phyloP scores from a whole-genome alignment of 129 eudicot species.

The Lactuca sativa region DNA sequence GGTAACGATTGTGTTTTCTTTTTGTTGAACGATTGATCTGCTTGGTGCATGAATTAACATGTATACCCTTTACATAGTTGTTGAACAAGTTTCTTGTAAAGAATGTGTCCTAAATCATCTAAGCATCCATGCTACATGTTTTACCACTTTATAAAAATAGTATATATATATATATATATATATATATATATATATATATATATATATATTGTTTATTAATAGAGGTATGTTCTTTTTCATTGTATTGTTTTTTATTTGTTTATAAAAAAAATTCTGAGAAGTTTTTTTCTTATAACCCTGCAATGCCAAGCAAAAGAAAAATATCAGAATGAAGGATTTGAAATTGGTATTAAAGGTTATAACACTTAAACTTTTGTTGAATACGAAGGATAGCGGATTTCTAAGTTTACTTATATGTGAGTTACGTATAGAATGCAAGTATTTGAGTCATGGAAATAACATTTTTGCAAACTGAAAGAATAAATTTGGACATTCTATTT shows the following conservation, averaged over 20 bases:
- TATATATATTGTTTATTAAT: constrained; percentile 85
- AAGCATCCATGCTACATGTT: constrained; percentile 98
- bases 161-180: no score
- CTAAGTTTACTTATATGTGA: constrained; percentile 53
- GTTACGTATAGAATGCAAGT: no score
- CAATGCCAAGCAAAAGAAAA: constrained; percentile 98
- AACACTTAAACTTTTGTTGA: constrained; percentile 98
- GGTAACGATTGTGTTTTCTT: constrained; percentile 39
- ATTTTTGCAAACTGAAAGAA: no score
- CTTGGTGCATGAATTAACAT: constrained; percentile 26
- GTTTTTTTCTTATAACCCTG: constrained; percentile 17
- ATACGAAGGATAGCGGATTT: constrained; percentile 97
- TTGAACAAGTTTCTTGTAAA: constrained; percentile 87
- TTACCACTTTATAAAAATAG: constrained; percentile 97
- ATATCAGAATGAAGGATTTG: constrained; percentile 95
- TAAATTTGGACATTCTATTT: constrained; percentile 4
- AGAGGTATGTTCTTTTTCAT: constrained; percentile 53
- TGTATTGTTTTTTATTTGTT: neutral
- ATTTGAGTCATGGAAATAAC: neutral
- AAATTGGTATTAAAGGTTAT: constrained; percentile 80
- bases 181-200: no score
- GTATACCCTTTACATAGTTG: constrained; percentile 47
- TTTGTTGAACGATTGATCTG: neutral
- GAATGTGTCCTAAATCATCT: constrained; percentile 90
- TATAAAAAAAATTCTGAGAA: constrained; percentile 16